Base-by-base conservation (phyloP, 495 filamentous ascomycete species). In the Thozetella sp. region DNA sequence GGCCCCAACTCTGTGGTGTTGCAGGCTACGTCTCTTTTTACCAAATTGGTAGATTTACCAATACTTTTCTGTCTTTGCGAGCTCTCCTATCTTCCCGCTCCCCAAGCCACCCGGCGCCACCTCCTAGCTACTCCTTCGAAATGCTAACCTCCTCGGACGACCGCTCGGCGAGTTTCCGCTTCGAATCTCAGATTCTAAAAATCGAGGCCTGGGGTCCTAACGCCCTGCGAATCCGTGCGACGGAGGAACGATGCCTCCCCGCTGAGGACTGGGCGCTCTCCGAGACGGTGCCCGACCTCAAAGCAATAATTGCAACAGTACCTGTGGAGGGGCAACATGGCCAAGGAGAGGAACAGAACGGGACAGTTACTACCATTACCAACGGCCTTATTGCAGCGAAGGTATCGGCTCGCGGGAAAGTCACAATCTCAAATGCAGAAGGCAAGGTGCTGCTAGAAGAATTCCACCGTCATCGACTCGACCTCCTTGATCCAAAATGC, bases 151-250 rank as follows among this genome's bases (percentile, higher is more conserved):
- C 30, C 15, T 37, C 30, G 30, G 30, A 37, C 15, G 15, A 37
- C 6, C 30, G 15, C 15, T 37, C 30, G 30, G 30, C 15, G 30
- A 37, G 6, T 6, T 85, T 78, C 56, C 69, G 73, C 13, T 85
- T 77, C 60, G 82, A 85, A 61, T 79, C 80, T 51, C 79, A 85
- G 55, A 61, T 71, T 22, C 76, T 86, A 56, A 82, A 77, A 75
- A 76, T 87, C 51, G 74, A 85, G 55, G 74, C 82, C 56, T 85
- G 83, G 82, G 81, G 82, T 22, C 66, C 70, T 3, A 80, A 83
- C 62, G 80, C 82, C 1, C 64, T 86, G 26, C 80, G 83, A 17
- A 61, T 87, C 24, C 77, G 82, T 24, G 80, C 83, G 2, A 86
- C 82, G 20, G 80, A 80, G 56, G 72, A 72, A 26, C 60, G 71